These are phyloP conservation scores for Arachnomyces sp. DNA, from an alignment of 2,329 filamentous ascomycete genomes.

Conservation along the genomic window DNA sequence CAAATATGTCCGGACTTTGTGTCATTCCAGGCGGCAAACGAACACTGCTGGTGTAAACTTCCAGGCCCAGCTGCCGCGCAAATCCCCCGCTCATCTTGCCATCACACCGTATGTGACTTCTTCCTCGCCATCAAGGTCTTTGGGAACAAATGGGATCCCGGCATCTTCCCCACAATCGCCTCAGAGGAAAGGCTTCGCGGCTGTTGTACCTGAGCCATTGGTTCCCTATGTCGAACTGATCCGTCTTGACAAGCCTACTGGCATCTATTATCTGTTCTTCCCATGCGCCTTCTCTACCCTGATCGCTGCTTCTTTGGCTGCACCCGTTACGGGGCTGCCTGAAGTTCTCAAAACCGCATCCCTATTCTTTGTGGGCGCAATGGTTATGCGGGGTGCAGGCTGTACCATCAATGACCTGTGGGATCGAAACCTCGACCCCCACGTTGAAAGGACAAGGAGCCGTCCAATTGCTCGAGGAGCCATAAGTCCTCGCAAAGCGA, in stretches of 20 bases:
- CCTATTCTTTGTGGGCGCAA: constrained; percentile 35
- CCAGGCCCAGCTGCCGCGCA: too few relatives aligned
- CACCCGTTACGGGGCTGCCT: constrained; percentile 27
- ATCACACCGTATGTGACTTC: background rate
- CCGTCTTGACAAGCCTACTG: constrained; percentile 44
- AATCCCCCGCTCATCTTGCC: too few relatives aligned
- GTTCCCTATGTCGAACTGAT: constrained; percentile 48
- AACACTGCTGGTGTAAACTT: too few relatives aligned
- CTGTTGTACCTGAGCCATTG: constrained; percentile 41
- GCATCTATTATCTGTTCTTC: constrained; percentile 47
- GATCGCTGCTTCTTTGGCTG: constrained; percentile 35
- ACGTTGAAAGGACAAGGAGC: constrained; percentile 43
- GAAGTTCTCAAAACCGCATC: constrained; percentile 32
- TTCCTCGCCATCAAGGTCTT: background rate
- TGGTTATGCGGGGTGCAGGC: constrained; percentile 44
- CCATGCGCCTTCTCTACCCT: constrained; percentile 43
- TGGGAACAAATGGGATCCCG: background rate
- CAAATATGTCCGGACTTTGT: too few relatives aligned
- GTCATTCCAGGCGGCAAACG: too few relatives aligned
- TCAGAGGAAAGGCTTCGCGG: constrained; percentile 38
- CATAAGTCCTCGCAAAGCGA: constrained; percentile 35
- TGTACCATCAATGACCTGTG: constrained; percentile 51
- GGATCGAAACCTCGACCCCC: constrained; percentile 47
- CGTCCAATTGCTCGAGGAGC: constrained; percentile 47
- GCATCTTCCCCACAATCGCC: constrained; percentile 25